Percentiles rank a stretch among this genome's conserved stretches.
Evolutionary conservation across 148 eudicot species (phyloP).

Genomic region (Rhododendron vialii): DNA sequence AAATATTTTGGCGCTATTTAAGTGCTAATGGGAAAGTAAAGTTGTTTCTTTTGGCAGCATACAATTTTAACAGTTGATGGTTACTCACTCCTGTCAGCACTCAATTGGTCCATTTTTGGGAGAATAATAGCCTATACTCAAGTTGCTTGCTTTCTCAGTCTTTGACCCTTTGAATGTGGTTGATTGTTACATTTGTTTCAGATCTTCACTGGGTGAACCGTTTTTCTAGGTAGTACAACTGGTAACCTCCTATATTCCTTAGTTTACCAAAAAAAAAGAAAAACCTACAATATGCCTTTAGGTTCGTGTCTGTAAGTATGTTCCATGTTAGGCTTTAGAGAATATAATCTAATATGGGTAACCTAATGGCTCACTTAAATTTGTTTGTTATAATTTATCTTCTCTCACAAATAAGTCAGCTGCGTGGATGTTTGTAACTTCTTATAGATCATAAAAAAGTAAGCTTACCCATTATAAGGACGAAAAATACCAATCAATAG

Average conservation of each 20-base stretch:
- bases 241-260: neutral
- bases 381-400: neutral
- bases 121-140: neutral
- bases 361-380: neutral
- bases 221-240: neutral
- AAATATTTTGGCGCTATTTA: neutral
- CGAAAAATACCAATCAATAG: neutral
- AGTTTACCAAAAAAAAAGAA: neutral
- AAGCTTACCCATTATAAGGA: neutral
- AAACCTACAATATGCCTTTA: neutral
- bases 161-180: neutral
- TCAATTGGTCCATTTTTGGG: neutral
- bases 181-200: neutral
- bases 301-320: neutral
- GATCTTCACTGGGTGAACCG: neutral
- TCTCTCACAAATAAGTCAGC: neutral
- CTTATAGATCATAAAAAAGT: neutral
- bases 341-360: neutral
- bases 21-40: neutral
- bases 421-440: neutral
- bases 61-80: neutral
- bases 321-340: neutral
- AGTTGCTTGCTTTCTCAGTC: neutral
- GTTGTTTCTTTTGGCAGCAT: neutral
- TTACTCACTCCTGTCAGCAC: neutral